Base-by-base conservation (phyloP, 1,284 basidiomycete genomes). In the Sanguinoderma infundibulare region DNA sequence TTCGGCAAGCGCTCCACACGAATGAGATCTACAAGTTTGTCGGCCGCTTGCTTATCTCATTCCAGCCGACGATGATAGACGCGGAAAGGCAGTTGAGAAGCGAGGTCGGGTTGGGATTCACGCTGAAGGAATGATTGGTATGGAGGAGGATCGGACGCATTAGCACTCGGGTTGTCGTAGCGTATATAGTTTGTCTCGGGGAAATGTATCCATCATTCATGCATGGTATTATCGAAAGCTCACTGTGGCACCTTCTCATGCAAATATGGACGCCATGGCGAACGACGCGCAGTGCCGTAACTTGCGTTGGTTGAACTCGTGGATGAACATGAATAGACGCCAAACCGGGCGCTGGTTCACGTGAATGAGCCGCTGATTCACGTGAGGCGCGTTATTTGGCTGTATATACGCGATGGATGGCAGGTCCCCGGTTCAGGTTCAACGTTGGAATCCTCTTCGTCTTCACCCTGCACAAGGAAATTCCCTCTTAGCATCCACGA, bases 301-400 rank as follows among this genome's bases (percentile, higher is more conserved):
- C 22, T 17, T 28, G 28, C 28, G 5, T 5, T 17, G 22, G 40
- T n/a, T 47, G 9, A 36, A 32, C 14, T 44, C 22, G 5, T 22
- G 30, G 54, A 10, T 26, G 42, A 28, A 53, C 14, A 28, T 3
- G n/a, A 24, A 12, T 40, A 56, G 34, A 53, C 39, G 54, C 49
- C 5, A 10, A 17, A 24, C 20, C 5, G 54, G 22, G 34, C 57
- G 57, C 54, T 20, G 1, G n/a, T 26, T 40, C 63, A 62, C 59
- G 57, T 67, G 66, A 56, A 1, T 10, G 15, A 5, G 20, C 7
- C 1, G 14, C 10, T 8, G 8, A 15, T 30, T 30, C 71, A 67
- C 64, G 69, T 73, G 68, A 57, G 17, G 12, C 70, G 72, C 57
- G 71, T 71, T 73, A 65, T 72, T 73, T 71, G 67, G 53, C 39